Base-by-base conservation (phyloP, 345 rosid genomes). In the Bruguiera sexangula region DNA sequence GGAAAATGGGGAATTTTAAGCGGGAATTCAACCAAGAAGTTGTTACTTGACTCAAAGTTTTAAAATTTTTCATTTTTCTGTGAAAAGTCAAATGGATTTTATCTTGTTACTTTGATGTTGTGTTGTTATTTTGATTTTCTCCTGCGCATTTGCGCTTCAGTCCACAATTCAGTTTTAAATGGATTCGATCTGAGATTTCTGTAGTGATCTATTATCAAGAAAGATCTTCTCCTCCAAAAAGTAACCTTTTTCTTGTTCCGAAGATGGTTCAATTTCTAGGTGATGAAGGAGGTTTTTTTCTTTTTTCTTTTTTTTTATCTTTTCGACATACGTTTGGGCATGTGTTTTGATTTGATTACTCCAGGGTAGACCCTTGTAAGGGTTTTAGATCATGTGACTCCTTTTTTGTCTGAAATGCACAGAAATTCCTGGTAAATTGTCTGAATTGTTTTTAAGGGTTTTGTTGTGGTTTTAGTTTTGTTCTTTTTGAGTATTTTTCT, bases 171-270 rank as follows among this genome's bases (percentile, higher is more conserved):
- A 16, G 52, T 32, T 72, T 36, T 68, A 50, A 19, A 57, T 21
- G 39, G 61, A 36, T 72, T 78, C 69, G 86, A 85, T 85, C 85
- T 85, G 78, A 61, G 76, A 64, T 68, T 78, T 75, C 19, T n/a
- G 19, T 32, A 51, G 51, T 26, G 55, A 20, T 62, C 57, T 70
- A 2, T 60, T 3, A 11, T 32, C 53, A 13, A 13, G 50, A 15
- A 43, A 43, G 4, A 3, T 43, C 16, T 43, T 43, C 50, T 43
- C 50, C 50, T 43, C 18, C 50, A 43, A 43, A 43, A 43, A 13
- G 6, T 16, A 21, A n/a, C 63, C 55, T 52, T 54, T 3, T 71
- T 52, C 63, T 52, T 11, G 30, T 55, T 55, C 27, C 18, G 8
- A 55, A 22, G 11, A 10, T 55, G 59, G 63, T 18, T 5, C 18